A percentile compares a stretch with the other conserved stretches of the same genome.
Evolutionary conservation across 768 basidiomycete species (phyloP).

Genomic region (Cantharellus cinnabarinus): DNA sequence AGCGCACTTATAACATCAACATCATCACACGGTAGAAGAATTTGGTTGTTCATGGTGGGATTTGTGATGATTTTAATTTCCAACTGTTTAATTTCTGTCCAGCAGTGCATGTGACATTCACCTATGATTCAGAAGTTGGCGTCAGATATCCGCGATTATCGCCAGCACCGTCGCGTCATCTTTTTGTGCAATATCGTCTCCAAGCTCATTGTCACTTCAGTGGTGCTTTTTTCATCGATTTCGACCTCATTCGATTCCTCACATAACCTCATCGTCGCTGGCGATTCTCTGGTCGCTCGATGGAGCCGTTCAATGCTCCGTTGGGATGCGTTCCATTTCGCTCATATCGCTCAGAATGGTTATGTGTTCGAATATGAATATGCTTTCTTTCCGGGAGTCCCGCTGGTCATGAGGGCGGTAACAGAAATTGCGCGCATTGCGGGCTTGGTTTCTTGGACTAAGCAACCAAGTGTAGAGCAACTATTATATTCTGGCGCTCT

Average conservation of each 20-base stretch:
- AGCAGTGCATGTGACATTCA: too few relatives aligned
- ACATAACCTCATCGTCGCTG: conserved; percentile 1
- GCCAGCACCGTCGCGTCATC: too few relatives aligned
- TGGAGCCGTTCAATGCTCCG: conserved; percentile 27
- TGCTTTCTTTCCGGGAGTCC: conserved; percentile 66
- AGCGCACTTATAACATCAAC: too few relatives aligned
- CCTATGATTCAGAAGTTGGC: too few relatives aligned
- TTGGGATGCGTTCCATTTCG: conserved; percentile 82
- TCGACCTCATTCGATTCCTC: conserved; percentile 5
- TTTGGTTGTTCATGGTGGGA: too few relatives aligned
- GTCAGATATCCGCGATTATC: too few relatives aligned
- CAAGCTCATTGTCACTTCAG: too few relatives aligned
- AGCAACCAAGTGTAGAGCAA: conserved; percentile 11
- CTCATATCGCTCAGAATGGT: conserved; percentile 37
- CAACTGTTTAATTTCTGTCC: too few relatives aligned
- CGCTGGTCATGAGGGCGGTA: conserved; percentile 28
- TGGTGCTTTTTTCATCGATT: too few relatives aligned
- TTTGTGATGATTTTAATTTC: too few relatives aligned
- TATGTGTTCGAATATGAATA: conserved; percentile 59
- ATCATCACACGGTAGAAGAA: too few relatives aligned
- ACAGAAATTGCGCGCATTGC: conserved; percentile 6
- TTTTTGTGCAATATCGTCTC: too few relatives aligned
- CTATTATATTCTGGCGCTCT: conserved; percentile 8
- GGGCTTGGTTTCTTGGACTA: conserved; percentile 1
- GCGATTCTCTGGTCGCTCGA: neutral